Evolutionary conservation across 768 basidiomycete genomes (phyloP), one percentile per base, ranked within the genome.

Genomic region (Suillus lakei): DNA sequence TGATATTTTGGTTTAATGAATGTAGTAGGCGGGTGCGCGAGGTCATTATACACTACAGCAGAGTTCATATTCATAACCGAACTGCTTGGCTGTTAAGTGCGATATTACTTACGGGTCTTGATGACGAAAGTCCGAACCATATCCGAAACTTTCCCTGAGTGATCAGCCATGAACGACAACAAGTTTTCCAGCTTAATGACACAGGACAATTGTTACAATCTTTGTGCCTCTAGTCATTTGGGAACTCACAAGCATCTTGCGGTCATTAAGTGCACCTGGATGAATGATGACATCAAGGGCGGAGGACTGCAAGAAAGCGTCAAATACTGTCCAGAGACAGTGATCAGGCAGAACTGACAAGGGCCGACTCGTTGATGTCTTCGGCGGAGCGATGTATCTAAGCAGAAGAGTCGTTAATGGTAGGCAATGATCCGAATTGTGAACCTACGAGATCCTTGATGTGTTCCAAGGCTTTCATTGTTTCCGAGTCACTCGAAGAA

Each of bases 1-100:
- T 87, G 82, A 68, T 88, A 88, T 60, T 85, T 68, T 32, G 82
- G 79, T n/a, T 91, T 87, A 48, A 93, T 75, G 68, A 81, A 87
- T 1, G 92, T 91, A 7, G 87, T 79, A 7, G 92, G 84, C 6
- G 94, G 94, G 74, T 95, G 94, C 0, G 87, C 76, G n/a, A 97
- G 84, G 74, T 95, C 95, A 68, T 90, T 86, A 76, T 93, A 95
- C 64, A 93, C 92, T 93, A 67, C 30, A 15, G 68, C 44, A 8
- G 28, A n/a, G 23, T 61, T 59, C 39, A 67, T 13, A 43, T 16
- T 34, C 28, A 58, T 67, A 23, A 62, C 10, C 21, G 16, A 36
- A 30, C 4, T 26, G 53, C 41, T 16, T 43, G 41, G 16, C 41
- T 43, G 41, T 13, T 43, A 43, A 16, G 4, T 5, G 23, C n/a